phyloP scores from a whole-genome alignment of 306 rosid species.

The Cucurbita maxima region DNA sequence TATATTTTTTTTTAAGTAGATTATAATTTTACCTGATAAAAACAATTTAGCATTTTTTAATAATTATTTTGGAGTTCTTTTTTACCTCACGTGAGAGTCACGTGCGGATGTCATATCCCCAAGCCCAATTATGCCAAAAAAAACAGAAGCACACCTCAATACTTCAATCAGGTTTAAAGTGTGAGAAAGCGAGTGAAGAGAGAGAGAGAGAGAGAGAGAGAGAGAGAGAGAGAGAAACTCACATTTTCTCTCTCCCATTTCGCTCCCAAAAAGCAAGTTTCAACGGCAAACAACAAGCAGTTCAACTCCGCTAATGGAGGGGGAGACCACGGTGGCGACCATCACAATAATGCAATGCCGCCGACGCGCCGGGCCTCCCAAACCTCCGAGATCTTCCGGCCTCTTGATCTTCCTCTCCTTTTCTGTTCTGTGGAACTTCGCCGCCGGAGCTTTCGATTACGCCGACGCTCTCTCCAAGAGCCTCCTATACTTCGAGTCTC shows the following conservation, averaged over 20 bases:
- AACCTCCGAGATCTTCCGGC: neutral
- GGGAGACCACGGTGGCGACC: neutral
- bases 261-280: neutral
- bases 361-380: neutral
- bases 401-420: slow-evolving; percentile 17
- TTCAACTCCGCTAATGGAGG: neutral
- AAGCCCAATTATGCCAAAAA: neutral
- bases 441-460: slow-evolving; percentile 38
- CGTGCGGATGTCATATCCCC: neutral
- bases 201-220: neutral
- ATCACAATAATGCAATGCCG: neutral
- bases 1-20: too few species aligned
- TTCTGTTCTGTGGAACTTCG: slow-evolving; percentile 8
- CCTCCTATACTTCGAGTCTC: slow-evolving; percentile 86
- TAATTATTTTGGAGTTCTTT: neutral
- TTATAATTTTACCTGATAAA: too few species aligned
- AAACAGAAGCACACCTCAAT: neutral
- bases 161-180: neutral
- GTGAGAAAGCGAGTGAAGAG: slow-evolving; percentile 1
- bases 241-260: neutral
- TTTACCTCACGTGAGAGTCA: slow-evolving; percentile 2
- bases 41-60: too few species aligned
- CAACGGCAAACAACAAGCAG: neutral
- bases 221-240: neutral
- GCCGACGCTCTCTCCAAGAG: slow-evolving; percentile 76